These are phyloP conservation scores for Solanum verrucosum DNA, from an alignment of 257 asterid species.

Conservation along the genomic window DNA sequence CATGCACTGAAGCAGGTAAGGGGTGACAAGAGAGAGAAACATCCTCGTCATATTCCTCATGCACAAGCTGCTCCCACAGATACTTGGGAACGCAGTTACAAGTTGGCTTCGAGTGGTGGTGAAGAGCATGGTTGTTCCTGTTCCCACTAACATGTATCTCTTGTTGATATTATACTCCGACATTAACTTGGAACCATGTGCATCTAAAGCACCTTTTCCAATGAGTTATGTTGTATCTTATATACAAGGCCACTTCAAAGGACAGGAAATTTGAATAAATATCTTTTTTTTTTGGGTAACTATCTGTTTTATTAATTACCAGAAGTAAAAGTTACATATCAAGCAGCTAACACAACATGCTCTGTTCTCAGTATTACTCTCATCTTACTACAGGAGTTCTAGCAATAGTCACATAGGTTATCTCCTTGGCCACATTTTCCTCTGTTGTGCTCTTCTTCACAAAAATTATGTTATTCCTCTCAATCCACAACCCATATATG, in stretches of 20 bases:
- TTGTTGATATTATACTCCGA: background rate
- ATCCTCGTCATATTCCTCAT: slow-evolving; percentile 37
- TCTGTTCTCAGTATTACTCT: background rate
- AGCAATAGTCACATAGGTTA: background rate
- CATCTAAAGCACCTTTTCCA: background rate
- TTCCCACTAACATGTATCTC: slow-evolving; percentile 12
- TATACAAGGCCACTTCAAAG: background rate
- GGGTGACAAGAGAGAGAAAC: slow-evolving; percentile 46
- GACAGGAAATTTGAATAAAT: background rate
- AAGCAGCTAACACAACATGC: background rate
- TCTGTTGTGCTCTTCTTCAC: background rate
- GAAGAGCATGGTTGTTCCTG: slow-evolving; percentile 26
- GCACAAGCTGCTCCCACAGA: slow-evolving; percentile 28
- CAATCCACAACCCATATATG: background rate
- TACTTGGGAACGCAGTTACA: slow-evolving; percentile 32
- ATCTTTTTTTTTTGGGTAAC: background rate
- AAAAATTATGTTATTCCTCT: too few species aligned
- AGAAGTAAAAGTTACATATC: background rate
- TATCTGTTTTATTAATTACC: background rate
- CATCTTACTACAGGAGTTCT: background rate
- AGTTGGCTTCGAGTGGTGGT: slow-evolving; percentile 12
- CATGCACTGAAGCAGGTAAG: slow-evolving; percentile 78
- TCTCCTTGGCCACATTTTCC: background rate
- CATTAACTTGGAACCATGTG: background rate
- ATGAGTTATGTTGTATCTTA: background rate